A percentile compares a stretch with the other conserved stretches of the same genome.
Conservation (phyloP, 148 eudicot genomes). For the Cornus florida region DNA sequence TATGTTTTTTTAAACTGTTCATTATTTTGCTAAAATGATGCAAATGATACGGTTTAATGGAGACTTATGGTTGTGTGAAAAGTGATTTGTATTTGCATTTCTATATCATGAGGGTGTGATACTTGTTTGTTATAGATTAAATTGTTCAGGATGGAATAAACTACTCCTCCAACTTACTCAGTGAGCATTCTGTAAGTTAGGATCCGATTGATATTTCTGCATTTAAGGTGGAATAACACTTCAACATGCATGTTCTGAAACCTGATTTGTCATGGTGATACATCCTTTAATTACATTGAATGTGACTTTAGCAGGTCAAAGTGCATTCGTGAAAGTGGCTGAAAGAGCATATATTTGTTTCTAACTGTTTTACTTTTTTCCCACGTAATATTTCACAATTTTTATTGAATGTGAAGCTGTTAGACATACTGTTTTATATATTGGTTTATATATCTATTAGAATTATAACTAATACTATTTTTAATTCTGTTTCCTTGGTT, state of each 20-base stretch:
- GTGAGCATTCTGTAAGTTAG: neutral
- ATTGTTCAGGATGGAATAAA: neutral
- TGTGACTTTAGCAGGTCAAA: neutral
- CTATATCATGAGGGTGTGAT: neutral
- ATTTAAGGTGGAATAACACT: neutral
- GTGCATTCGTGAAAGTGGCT: neutral
- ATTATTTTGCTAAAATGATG: neutral
- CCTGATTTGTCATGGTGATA: neutral
- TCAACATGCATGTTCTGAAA: neutral
- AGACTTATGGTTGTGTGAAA: neutral
- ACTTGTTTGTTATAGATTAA: neutral
- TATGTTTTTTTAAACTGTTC: neutral
- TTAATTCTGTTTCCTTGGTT: neutral
- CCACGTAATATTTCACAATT: neutral
- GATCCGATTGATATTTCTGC: no score
- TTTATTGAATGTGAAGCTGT: neutral
- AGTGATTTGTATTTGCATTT: neutral
- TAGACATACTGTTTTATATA: no score
- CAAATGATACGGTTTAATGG: neutral
- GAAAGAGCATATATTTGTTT: neutral
- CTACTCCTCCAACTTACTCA: neutral
- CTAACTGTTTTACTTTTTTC: neutral
- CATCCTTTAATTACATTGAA: neutral
- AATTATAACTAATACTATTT: neutral
- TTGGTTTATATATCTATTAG: neutral